Evolutionary conservation across 306 rosid genomes (phyloP).

Genomic region (Quercus suber): DNA sequence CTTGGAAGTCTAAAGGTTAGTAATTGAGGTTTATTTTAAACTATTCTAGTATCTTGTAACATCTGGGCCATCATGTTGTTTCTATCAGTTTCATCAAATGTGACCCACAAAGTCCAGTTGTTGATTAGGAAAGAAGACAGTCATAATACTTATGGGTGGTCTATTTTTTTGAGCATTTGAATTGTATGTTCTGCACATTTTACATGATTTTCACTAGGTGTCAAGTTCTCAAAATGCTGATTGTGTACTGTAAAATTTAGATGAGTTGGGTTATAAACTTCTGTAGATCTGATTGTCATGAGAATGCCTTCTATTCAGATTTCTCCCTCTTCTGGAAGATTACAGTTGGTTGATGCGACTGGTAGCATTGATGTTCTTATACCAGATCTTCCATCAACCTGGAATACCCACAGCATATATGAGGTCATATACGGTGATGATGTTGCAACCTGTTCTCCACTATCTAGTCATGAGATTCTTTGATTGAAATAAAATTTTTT

Average conservation of each 20-base stretch:
- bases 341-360: slow-evolving; percentile 85
- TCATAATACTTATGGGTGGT: not conserved
- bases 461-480: not conserved
- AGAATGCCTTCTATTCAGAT: slow-evolving; percentile 44
- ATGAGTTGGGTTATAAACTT: not conserved
- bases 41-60: slow-evolving; percentile 16
- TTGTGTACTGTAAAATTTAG: slow-evolving; percentile 6
- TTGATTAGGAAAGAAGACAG: not conserved
- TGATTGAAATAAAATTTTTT: slow-evolving; percentile 3
- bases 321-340: slow-evolving; percentile 58
- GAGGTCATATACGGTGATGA: slow-evolving; percentile 49
- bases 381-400: slow-evolving; percentile 81
- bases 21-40: slow-evolving; percentile 18
- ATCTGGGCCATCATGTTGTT: slow-evolving; percentile 11
- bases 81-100: slow-evolving; percentile 3
- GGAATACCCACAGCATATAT: slow-evolving; percentile 48
- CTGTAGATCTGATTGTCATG: slow-evolving; percentile 8
- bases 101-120: not conserved
- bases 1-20: slow-evolving; percentile 76
- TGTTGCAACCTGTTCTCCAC: not conserved
- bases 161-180: not conserved
- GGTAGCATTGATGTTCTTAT: slow-evolving; percentile 75
- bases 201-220: not conserved
- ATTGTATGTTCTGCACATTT: not conserved
- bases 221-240: not conserved